Base-by-base conservation (phyloP, 441 rosid genomes). In the Eutrema salsugineum region DNA sequence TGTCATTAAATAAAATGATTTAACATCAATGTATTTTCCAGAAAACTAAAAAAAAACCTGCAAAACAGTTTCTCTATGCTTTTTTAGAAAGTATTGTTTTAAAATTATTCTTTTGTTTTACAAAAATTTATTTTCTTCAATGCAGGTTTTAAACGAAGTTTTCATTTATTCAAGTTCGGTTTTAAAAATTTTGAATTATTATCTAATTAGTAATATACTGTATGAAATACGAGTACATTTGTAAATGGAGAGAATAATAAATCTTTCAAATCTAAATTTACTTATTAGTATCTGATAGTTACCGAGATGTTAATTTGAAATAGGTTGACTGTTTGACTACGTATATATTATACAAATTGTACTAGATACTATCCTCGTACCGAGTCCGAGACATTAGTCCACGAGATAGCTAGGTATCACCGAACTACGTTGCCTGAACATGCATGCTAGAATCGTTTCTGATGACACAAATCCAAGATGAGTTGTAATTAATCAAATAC, bases 361-460 rank as follows among this genome's bases (percentile, higher is more conserved):
- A 16, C 24, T 17, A 55, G 12, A 36, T 44, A 38, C 4, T 15
- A 73, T 40, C 20, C 66, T 73, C 51, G 72, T 56, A 65, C 71
- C 0, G 49, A 46, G 59, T 38, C 57, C 15, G 44, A 53, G 15
- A 47, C 43, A 47, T 14, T 14, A 43, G 43, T 64, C 71, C n/a
- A 28, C 27, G 20, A 35, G 46, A 17, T 24, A 35, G 46, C 14
- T 24, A 19, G 12, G 47, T 35, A 32, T 19, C 43, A 46, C 22
- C 48, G 35, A 38, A 47, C 71, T 48, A 65, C 54, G 28, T 66
- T 49, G 48, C 38, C 39, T 72, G 35, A 55, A 54, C 63, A 72
- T 36, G 48, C 63, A 72, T 36, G 48, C 66, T 30, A 15, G 24
- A 22, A 73, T 59, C 5, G 24, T 66, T 66, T 58, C 53, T 73